Percentiles rank a stretch among this genome's conserved stretches.
These are phyloP conservation scores for Ophiostoma ulmi DNA, from an alignment of 2,329 filamentous ascomycete genomes.

Conservation along the genomic window DNA sequence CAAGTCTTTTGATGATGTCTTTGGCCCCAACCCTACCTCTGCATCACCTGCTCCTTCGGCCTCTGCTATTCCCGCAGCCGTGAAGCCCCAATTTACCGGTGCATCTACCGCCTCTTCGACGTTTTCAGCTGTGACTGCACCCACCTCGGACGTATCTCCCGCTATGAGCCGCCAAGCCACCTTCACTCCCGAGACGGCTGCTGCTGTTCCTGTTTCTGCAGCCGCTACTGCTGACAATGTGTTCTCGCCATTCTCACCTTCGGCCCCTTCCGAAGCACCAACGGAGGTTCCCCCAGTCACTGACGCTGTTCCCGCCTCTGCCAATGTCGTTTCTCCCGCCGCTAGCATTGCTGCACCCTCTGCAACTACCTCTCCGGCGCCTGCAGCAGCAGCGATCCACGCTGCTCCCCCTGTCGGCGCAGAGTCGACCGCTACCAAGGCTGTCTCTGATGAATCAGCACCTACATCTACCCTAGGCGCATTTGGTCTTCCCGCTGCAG, in stretches of 20 bases:
- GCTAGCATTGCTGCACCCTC: slow-evolving; percentile 5
- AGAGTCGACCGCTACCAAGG: slow-evolving; percentile 10
- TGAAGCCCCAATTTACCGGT: slow-evolving; percentile 57
- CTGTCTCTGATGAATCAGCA: background rate
- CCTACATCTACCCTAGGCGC: slow-evolving; percentile 3
- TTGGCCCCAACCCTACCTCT: slow-evolving; percentile 53
- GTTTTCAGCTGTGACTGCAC: slow-evolving; percentile 52
- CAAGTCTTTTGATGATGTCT: slow-evolving; percentile 78
- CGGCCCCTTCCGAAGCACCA: background rate
- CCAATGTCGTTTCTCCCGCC: background rate
- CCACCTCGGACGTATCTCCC: slow-evolving; percentile 48
- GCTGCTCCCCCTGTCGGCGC: background rate
- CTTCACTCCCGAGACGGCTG: slow-evolving; percentile 36
- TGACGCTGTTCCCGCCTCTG: background rate
- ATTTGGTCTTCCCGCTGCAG: background rate
- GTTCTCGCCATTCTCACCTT: background rate
- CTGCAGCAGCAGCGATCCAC: background rate
- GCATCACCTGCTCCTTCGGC: slow-evolving; percentile 38
- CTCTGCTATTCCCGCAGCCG: slow-evolving; percentile 32
- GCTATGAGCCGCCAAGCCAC: slow-evolving; percentile 58
- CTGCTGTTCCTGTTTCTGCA: background rate
- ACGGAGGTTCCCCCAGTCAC: background rate
- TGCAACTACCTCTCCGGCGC: slow-evolving; percentile 14
- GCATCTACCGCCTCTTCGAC: slow-evolving; percentile 52
- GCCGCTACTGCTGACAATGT: background rate